Conservation (phyloP, 805 yeast species). For the Metschnikowia reukaufii region DNA sequence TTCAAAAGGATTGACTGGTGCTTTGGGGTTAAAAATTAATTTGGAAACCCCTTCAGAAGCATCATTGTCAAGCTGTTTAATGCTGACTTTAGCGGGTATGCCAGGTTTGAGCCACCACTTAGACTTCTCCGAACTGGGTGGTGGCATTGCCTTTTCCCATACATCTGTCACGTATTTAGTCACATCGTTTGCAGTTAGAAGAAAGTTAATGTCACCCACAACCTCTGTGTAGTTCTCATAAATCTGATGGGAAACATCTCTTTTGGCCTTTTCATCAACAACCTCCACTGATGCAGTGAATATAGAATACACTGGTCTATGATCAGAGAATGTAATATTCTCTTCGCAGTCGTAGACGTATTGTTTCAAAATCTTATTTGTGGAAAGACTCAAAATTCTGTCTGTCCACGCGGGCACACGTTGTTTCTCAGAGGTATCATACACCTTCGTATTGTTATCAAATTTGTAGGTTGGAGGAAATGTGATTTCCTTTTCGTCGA, state of each 20-base stretch:
- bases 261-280: slow-evolving; percentile 61
- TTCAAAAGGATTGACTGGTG: slow-evolving; percentile 73
- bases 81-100: slow-evolving; percentile 63
- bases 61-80: slow-evolving; percentile 44
- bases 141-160: slow-evolving; percentile 58
- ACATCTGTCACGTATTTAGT: slow-evolving; percentile 28
- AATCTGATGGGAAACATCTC: slow-evolving; percentile 54
- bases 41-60: slow-evolving; percentile 16
- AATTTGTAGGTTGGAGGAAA: slow-evolving; percentile 94
- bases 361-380: slow-evolving; percentile 61
- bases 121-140: slow-evolving; percentile 78
- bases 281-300: slow-evolving; percentile 64
- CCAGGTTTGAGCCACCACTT: slow-evolving; percentile 96
- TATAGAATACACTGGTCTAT: slow-evolving; percentile 80
- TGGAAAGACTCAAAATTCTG: slow-evolving; percentile 62
- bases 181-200: slow-evolving; percentile 29
- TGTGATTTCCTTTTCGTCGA: slow-evolving; percentile 72
- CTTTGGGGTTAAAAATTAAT: slow-evolving; percentile 62
- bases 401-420: slow-evolving; percentile 99
- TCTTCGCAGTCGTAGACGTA: slow-evolving; percentile 58
- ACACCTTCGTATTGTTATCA: slow-evolving; percentile 77
- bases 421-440: slow-evolving; percentile 89
- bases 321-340: slow-evolving; percentile 74
- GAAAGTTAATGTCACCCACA: slow-evolving; percentile 44
- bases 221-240: slow-evolving; percentile 54